phyloP scores from a whole-genome alignment of 2,329 filamentous ascomycete species.

The Aspergillus versicolor region DNA sequence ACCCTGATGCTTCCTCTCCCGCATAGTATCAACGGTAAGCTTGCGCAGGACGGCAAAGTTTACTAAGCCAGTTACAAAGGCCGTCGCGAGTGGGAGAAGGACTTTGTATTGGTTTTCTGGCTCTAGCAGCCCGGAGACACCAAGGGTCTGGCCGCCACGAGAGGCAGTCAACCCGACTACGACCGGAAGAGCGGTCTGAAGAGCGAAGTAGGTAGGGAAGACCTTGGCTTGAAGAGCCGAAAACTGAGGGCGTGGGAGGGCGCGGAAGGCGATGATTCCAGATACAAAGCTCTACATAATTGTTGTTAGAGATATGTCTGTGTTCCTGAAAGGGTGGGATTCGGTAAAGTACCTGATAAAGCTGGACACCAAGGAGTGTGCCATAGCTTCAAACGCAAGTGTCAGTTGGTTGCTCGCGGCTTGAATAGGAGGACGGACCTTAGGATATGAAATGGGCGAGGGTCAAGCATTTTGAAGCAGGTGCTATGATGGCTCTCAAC shows the following conservation, averaged over 20 bases:
- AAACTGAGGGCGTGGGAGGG: constrained; percentile 77
- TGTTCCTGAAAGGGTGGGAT: constrained; percentile 51
- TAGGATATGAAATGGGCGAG: constrained; percentile 35
- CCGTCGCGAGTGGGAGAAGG: constrained; percentile 66
- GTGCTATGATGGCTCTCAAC: not conserved
- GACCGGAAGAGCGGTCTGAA: constrained; percentile 75
- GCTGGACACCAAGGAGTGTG: constrained; percentile 78
- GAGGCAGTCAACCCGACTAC: constrained; percentile 79
- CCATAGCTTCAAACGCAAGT: constrained; percentile 64
- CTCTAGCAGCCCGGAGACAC: constrained; percentile 41
- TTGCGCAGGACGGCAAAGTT: constrained; percentile 75
- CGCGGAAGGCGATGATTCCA: constrained; percentile 72
- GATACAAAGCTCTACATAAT: constrained; percentile 66
- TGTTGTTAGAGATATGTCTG: not conserved
- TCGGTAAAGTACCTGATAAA: constrained; percentile 71
- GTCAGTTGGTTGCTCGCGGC: not conserved
- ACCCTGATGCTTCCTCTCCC: constrained; percentile 76
- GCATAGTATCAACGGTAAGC: constrained; percentile 71
- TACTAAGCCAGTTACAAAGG: constrained; percentile 67
- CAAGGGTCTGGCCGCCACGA: constrained; percentile 42
- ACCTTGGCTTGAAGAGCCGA: constrained; percentile 73
- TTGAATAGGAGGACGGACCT: constrained; percentile 21
- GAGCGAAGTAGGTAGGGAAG: constrained; percentile 78
- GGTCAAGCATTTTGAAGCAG: constrained; percentile 27
- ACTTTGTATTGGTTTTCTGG: constrained; percentile 63